Evolutionary conservation across 768 basidiomycete genomes (phyloP).

Genomic region (Amanita muscaria): DNA sequence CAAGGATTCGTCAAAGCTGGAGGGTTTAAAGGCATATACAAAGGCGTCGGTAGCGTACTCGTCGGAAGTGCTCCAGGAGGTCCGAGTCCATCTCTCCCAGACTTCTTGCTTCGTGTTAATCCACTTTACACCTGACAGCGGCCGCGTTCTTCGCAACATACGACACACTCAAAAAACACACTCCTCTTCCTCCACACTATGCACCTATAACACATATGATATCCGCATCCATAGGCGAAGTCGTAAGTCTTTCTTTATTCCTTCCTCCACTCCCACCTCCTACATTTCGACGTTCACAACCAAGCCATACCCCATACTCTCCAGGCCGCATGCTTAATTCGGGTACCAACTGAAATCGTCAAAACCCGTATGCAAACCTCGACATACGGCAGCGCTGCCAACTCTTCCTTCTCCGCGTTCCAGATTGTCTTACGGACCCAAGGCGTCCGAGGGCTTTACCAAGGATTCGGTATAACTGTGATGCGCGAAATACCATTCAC

Average conservation of each 20-base stretch:
- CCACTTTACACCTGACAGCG: constrained; percentile 41
- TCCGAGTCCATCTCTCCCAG: constrained; percentile 29
- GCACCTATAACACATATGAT: constrained; percentile 52
- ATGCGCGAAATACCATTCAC: constrained; percentile 81
- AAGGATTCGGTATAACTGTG: constrained; percentile 81
- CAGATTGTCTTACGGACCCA: constrained; percentile 46
- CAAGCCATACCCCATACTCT: neutral
- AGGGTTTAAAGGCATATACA: constrained; percentile 86
- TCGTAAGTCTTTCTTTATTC: constrained; percentile 36
- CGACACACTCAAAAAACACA: constrained; percentile 72
- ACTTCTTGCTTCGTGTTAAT: neutral
- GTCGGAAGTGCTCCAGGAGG: constrained; percentile 96
- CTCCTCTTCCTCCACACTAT: constrained; percentile 55
- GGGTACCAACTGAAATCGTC: constrained; percentile 94
- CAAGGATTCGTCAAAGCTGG: constrained; percentile 83
- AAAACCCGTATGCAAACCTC: constrained; percentile 90
- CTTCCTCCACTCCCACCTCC: constrained; percentile 7
- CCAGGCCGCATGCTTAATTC: constrained; percentile 86
- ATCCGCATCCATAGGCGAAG: constrained; percentile 52
- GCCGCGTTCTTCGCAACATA: constrained; percentile 94
- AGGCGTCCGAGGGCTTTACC: constrained; percentile 75
- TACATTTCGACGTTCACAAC: constrained; percentile 12
- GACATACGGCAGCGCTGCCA: constrained; percentile 48
- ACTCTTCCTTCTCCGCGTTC: constrained; percentile 55
- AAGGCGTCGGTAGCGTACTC: constrained; percentile 88